Evolutionary conservation across 352 stramenopile species (phyloP).

Genomic region (Phytophthora meadii): DNA sequence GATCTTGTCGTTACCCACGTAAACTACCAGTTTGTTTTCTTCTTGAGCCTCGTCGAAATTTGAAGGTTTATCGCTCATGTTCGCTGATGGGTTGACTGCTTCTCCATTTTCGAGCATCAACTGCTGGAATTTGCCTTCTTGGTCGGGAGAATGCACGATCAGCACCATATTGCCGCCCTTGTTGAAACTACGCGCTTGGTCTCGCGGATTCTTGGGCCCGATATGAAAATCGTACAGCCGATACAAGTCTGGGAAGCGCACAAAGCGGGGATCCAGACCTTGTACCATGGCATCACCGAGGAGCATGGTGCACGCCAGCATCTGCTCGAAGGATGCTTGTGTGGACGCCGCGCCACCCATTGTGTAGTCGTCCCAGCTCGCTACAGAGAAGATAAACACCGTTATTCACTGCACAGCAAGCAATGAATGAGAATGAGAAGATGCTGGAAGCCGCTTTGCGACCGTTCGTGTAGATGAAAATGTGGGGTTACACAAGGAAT

Average conservation of each 20-base stretch:
- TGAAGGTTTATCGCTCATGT: constrained; percentile 21
- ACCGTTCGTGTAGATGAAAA: constrained; percentile 26
- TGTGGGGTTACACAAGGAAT: constrained; percentile 28
- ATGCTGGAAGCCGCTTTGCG: constrained; percentile 6
- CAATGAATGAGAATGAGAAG: constrained; percentile 4
- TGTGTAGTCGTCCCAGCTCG: constrained; percentile 7
- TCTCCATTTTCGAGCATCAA: constrained; percentile 41
- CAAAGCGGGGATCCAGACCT: constrained; percentile 77
- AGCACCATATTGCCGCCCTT: constrained; percentile 71
- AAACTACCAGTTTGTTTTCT: constrained; percentile 65
- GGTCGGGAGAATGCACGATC: constrained; percentile 62
- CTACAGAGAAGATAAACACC: background rate
- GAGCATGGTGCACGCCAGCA: constrained; percentile 88
- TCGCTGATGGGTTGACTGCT: constrained; percentile 3
- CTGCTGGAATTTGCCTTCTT: constrained; percentile 59
- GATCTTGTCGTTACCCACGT: constrained; percentile 72
- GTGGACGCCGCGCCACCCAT: constrained; percentile 81
- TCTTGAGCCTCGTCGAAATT: constrained; percentile 29
- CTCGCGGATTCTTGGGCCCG: constrained; percentile 59
- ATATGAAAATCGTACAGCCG: constrained; percentile 85
- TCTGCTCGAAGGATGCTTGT: constrained; percentile 78
- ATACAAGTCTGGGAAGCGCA: constrained; percentile 85
- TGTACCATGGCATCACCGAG: constrained; percentile 85
- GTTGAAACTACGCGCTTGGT: constrained; percentile 51
- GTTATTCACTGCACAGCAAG: too few relatives aligned